Evolutionary conservation across 768 basidiomycete species (phyloP), one percentile per base, ranked within the genome.

Genomic region (Strobilomyces confusus): DNA sequence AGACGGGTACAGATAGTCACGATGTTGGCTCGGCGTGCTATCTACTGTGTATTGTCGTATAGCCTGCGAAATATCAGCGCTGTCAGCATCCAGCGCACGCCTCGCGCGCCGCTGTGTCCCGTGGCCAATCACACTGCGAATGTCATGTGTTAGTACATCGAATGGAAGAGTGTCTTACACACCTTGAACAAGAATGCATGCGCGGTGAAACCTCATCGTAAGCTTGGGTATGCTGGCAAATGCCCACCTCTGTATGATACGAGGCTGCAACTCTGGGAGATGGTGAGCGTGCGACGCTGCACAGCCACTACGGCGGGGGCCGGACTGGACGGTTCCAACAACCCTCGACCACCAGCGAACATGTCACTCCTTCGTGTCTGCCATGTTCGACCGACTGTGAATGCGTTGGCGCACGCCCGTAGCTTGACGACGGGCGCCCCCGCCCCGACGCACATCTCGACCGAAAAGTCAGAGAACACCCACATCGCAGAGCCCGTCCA

Each of bases 311-410:
- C 51, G 46, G 58, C 43, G 17, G 30, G 20, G 44, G 51, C 51
- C 52, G 51, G 51, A 53, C 36, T 41, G 14, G 19, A 26, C 17
- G 26, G 37, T 36, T 23, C 30, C 47, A 34, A 19, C 38, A 34
- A 45, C 23, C 15, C 36, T 40, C 44, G 14, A 40, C 25, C 45
- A 51, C 11, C 34, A 3, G 45, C 38, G 45, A 48, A 19, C 7
- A 86, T 86, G 84, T 83, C 81, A 55, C 71, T 86, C 56, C 70
- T 83, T 58, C 80, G 81, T 50, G 66, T 69, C 51, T 75, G 67
- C 57, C 73, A 67, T 58, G 72, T 69, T 36, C 66, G 61, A 54
- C 58, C 57, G 17, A 25, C 64, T 22, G 46, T 66, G 14, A 60
- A 54, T 26, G 41, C 43, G 9, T 52, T 59, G 19, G 45, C 49